Conservation (phyloP, 805 yeast genomes). For the Lipomyces yamadae region DNA sequence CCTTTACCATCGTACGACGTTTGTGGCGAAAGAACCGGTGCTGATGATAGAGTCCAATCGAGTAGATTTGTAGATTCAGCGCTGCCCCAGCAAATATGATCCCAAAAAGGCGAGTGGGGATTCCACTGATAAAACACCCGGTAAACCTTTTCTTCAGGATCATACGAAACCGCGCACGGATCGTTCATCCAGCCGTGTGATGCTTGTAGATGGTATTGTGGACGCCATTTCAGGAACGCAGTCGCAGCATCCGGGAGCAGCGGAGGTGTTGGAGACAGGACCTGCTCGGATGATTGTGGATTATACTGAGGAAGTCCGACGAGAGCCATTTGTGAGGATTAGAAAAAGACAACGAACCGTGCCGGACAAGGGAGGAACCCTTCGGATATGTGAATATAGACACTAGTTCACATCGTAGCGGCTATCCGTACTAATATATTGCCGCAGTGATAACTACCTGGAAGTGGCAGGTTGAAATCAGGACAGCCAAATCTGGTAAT, state of each 20-base stretch:
- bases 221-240: constrained; percentile 14
- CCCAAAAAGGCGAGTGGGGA: constrained; percentile 13
- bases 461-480: not conserved
- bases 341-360: not conserved
- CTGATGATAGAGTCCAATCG: constrained; percentile 2
- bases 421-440: not conserved
- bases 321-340: not conserved
- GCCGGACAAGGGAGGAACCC: not conserved
- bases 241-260: not conserved
- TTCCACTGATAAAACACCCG: constrained; percentile 15
- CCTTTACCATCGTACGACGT: constrained; percentile 11
- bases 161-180: constrained; percentile 18
- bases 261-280: not conserved
- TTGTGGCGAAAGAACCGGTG: constrained; percentile 2
- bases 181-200: constrained; percentile 20
- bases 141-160: constrained; percentile 5
- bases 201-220: constrained; percentile 11
- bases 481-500: not conserved
- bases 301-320: not conserved
- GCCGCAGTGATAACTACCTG: not conserved
- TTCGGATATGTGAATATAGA: not conserved
- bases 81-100: constrained; percentile 12
- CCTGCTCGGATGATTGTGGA: not conserved
- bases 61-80: constrained; percentile 8
- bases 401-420: not conserved